A percentile compares a stretch with the other conserved stretches of the same genome.
Evolutionary conservation across 2,329 filamentous ascomycete species (phyloP).

Genomic region (Hymenoscyphus occultus): DNA sequence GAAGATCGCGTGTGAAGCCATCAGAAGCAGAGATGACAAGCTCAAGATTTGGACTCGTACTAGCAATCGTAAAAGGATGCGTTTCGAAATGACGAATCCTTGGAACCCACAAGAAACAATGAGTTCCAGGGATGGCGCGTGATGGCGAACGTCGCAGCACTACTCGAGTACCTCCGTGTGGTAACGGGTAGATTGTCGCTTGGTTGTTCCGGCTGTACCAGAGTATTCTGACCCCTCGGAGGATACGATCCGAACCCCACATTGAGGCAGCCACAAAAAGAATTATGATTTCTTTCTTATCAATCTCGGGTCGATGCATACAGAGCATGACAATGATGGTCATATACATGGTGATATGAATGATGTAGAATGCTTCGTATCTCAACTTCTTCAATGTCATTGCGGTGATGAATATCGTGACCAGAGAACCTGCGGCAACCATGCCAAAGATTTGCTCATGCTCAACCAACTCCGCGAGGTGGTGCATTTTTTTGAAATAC

Average conservation of each 20-base stretch:
- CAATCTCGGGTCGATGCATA: constrained; percentile 50
- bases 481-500: constrained; percentile 37
- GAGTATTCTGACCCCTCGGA: constrained; percentile 45
- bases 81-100: constrained; percentile 54
- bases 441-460: constrained; percentile 41
- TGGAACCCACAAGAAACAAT: constrained; percentile 64
- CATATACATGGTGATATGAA: constrained; percentile 50
- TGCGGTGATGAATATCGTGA: constrained; percentile 44
- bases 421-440: constrained; percentile 45
- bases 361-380: constrained; percentile 56
- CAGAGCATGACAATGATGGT: constrained; percentile 47
- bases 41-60: constrained; percentile 40
- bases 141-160: constrained; percentile 48
- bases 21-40: constrained; percentile 57
- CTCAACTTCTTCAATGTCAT: constrained; percentile 42
- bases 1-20: constrained; percentile 56
- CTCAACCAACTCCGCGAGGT: constrained; percentile 33
- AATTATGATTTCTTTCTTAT: constrained; percentile 42
- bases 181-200: constrained; percentile 52
- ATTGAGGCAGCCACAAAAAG: constrained; percentile 44
- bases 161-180: constrained; percentile 54
- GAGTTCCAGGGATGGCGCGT: constrained; percentile 51
- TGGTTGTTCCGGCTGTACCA: constrained; percentile 49
- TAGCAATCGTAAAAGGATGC: constrained; percentile 62
- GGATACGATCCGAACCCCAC: constrained; percentile 50